phyloP scores from a whole-genome alignment of 768 basidiomycete genomes.

The Pholiota conissans region DNA sequence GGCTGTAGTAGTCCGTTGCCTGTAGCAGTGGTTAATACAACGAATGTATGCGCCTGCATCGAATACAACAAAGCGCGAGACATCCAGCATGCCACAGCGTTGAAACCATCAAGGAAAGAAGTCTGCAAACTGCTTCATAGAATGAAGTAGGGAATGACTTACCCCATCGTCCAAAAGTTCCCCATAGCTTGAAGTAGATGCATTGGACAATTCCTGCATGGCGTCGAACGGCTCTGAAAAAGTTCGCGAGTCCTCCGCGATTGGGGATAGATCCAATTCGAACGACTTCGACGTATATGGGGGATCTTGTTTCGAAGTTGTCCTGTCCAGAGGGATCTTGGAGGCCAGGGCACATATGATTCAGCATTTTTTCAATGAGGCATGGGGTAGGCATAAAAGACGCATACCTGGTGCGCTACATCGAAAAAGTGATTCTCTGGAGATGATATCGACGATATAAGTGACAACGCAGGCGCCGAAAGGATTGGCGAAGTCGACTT shows the following conservation, averaged over 20 bases:
- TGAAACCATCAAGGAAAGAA: not conserved
- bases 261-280: conserved; percentile 35
- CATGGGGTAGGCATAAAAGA: not conserved
- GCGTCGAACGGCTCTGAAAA: conserved; percentile 15
- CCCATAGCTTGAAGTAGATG: conserved; percentile 29
- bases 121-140: not conserved
- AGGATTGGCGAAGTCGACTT: not conserved
- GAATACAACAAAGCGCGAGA: not conserved
- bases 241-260: conserved; percentile 33
- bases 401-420: not conserved
- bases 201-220: conserved; percentile 15
- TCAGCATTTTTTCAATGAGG: not conserved
- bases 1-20: conserved; percentile 16
- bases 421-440: not conserved
- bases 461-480: not conserved
- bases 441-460: not conserved
- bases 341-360: not conserved
- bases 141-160: conserved; percentile 3
- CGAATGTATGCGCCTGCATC: not conserved
- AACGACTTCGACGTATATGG: conserved; percentile 23
- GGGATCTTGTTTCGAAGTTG: conserved; percentile 8
- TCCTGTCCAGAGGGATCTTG: conserved; percentile 1
- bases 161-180: conserved; percentile 23
- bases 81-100: not conserved
- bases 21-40: not conserved